Base-by-base conservation (phyloP, 2,329 filamentous ascomycete genomes). In the Colletotrichum nymphaeae region DNA sequence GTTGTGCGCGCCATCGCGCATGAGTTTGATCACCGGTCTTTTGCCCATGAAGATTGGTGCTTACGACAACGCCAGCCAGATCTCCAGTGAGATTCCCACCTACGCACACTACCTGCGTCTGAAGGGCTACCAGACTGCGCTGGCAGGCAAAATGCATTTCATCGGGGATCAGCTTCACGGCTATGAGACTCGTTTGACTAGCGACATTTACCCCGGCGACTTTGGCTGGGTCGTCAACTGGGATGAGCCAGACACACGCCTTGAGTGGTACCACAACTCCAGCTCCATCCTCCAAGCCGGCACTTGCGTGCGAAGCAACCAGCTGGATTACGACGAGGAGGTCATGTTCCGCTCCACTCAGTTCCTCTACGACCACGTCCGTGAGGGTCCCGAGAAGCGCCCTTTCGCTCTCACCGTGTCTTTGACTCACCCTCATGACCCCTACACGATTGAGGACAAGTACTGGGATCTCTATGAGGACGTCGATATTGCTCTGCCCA, bases 71-170 rank as follows among this genome's bases (percentile, higher is more conserved):
- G 95, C 95, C 57, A 92, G 93, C 42, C 93, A 95, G 77, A 92
- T 98, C 78, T 88, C 91, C 69, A 94, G 94, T 69, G 95, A 97
- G 78, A 90, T 94, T 35, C 95, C 95, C 16, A 98, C 95, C 1
- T 98, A 97, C 80, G 95, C 95, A 9, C 95, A 98, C 83, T 98
- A 98, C 83, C 87, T 98, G 67, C 93, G 95, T 63, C 88, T 90
- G 55, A 91, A 93, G 78, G 95, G 94, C 66, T 98, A 98, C 80
- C 94, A 98, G 84, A 98, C 95, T 14, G 94, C 93, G 6, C 87
- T 98, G 77, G 95, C 95, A 5, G 95, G 95, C 75, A 98, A 98
- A 88, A 98, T 98, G 95, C 95, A 98, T 84, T 98, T 98, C 81
- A 93, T 97, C 67, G 95, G 95, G 42, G 95, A 98, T 81, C 95